Base-by-base conservation (phyloP, 176 grass and related monocot species). In the Musa itinerans region DNA sequence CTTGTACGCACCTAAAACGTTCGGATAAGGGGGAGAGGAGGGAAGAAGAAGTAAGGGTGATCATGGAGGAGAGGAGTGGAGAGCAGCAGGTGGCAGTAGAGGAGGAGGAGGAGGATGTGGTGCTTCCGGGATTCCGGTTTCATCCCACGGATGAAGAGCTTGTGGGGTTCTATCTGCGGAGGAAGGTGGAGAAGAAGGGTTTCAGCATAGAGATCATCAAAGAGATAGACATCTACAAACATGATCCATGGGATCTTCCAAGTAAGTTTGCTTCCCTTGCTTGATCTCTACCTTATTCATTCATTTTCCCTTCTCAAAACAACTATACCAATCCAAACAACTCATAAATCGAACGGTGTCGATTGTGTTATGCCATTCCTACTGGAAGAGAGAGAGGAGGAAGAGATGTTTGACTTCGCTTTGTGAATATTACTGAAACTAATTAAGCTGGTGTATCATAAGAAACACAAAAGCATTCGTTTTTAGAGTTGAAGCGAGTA, bases 61-160 rank as follows among this genome's bases (percentile, higher is more conserved):
- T 10, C n/a, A 22, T 29, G 61, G 70, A 66, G 19, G 54, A 54
- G 84, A 13, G 16, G 65, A 69, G 34, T 6, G 4, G 34, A 51
- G 25, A 49, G 53, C 14, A 74, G 23, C 22, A 55, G 1, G 81
- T 69, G 4, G 4, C 34, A 1, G 15, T 8, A 61, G 34, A 43
- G 34, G 17, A 43, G 11, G 85, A 80, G 27, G 78, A 91, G 1
- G 86, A 87, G 5, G 81, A 86, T 43, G 34, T 43, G 1, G 85
- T 76, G 84, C 92, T 92, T 3, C 92, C 92, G 0, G 92, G 92
- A 6, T 96, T 89, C 85, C 82, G 92, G 24, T 96, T 96, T 57
- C 92, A 96, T 67, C 94, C 92, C 3, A 96, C 92, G 8, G 92
- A 96, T 14, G 89, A 96, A 57, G 92, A 96, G 76, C 92, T 96